Evolutionary conservation across 306 rosid genomes (phyloP).

Genomic region (Mucuna pruriens): DNA sequence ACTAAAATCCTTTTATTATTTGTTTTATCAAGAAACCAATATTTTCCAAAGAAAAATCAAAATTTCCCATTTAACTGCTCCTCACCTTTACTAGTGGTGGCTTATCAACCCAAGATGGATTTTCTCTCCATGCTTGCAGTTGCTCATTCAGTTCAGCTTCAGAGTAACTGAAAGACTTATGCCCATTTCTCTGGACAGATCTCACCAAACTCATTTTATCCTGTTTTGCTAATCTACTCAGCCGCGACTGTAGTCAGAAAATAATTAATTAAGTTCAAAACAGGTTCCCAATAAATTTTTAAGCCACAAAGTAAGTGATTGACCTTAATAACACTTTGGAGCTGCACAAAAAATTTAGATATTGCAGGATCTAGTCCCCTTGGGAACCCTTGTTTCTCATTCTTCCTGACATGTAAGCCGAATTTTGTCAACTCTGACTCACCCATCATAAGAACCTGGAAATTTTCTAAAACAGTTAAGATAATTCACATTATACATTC

Average conservation of each 20-base stretch:
- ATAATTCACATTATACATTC: conserved; percentile 1
- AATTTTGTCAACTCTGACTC: conserved; percentile 53
- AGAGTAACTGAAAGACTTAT: conserved; percentile 46
- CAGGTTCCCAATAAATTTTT: conserved; percentile 17
- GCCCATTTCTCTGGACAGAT: conserved; percentile 44
- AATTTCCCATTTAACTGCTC: not conserved
- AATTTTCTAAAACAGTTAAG: conserved; percentile 28
- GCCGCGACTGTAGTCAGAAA: conserved; percentile 60
- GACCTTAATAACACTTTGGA: conserved; percentile 76
- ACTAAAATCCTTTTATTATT: not conserved
- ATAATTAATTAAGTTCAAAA: not conserved
- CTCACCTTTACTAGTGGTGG: conserved; percentile 74
- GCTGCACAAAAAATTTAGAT: conserved; percentile 66
- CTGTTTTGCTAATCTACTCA: conserved; percentile 61
- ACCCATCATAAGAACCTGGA: conserved; percentile 59
- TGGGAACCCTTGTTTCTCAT: conserved; percentile 47
- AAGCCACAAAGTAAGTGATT: conserved; percentile 24
- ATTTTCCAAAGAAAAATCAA: conserved; percentile 23
- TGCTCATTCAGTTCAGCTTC: conserved; percentile 82
- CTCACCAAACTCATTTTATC: conserved; percentile 44
- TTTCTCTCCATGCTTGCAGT: conserved; percentile 84
- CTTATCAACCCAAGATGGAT: conserved; percentile 85
- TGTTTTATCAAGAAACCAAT: not conserved
- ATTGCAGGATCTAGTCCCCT: conserved; percentile 53
- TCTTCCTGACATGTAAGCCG: conserved; percentile 49